phyloP scores from a whole-genome alignment of 192 early-diverging fungal species.

The Podochytrium sp. region DNA sequence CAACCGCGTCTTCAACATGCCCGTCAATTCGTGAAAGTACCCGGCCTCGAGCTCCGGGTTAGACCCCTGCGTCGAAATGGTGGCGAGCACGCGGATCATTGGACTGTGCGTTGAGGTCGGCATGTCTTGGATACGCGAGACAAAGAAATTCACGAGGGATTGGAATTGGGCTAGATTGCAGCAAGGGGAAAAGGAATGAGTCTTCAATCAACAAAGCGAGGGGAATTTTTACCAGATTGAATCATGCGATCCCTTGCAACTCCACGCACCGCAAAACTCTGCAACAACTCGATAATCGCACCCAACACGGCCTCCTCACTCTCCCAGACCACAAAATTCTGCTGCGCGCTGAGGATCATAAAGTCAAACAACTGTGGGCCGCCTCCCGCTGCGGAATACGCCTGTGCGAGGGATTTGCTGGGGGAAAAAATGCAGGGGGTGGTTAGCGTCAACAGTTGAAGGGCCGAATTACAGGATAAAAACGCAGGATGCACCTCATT shows the following conservation, averaged over 20 bases:
- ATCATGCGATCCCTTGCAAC: constrained; percentile 11
- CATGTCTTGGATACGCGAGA: constrained; percentile 48
- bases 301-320: constrained; percentile 68
- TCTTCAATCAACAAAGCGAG: neutral
- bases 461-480: neutral
- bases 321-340: constrained; percentile 72
- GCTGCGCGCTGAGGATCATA: constrained; percentile 58
- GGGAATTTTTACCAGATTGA: constrained; percentile 8
- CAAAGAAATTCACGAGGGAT: constrained; percentile 3
- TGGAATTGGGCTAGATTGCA: constrained; percentile 22
- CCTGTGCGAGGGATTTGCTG: constrained; percentile 55
- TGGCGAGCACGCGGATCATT: constrained; percentile 67
- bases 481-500: constrained; percentile 45
- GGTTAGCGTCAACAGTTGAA: neutral
- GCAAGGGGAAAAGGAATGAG: neutral
- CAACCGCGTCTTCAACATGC: constrained; percentile 41
- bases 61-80: constrained; percentile 59
- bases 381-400: constrained; percentile 63
- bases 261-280: constrained; percentile 11
- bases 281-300: constrained; percentile 23
- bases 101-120: constrained; percentile 50
- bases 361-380: constrained; percentile 65
- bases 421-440: neutral
- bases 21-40: constrained; percentile 61
- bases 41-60: constrained; percentile 49